These are phyloP conservation scores for Magnolia sinica DNA, from an alignment of 164 flowering plant genomes.

Conservation along the genomic window DNA sequence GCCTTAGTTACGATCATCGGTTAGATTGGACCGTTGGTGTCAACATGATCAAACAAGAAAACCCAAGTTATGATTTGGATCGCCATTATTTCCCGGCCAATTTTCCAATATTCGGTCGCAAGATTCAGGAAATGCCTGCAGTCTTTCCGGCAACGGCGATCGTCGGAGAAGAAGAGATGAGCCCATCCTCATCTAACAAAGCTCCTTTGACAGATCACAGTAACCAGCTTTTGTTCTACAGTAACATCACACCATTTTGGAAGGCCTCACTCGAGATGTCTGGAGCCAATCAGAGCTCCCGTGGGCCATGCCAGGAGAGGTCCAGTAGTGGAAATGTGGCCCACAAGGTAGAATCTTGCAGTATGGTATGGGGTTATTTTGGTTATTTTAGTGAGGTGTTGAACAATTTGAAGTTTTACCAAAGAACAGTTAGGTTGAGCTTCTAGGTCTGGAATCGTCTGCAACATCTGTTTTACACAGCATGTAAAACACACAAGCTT, in stretches of 20 bases:
- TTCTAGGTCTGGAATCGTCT: no score
- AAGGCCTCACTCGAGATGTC: not conserved
- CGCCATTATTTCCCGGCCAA: not conserved
- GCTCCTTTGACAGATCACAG: not conserved
- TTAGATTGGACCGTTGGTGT: not conserved
- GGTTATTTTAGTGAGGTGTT: not conserved
- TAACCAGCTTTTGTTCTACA: conserved; percentile 6
- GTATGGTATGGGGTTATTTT: not conserved
- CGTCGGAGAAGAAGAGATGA: not conserved
- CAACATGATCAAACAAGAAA: conserved; percentile 6
- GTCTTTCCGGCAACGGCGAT: not conserved
- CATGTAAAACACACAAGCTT: not conserved
- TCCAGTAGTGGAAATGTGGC: not conserved
- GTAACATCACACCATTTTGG: not conserved
- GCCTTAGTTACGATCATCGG: not conserved
- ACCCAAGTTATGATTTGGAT: not conserved
- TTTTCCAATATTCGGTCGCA: not conserved
- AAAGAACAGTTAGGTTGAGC: no score
- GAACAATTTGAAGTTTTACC: no score
- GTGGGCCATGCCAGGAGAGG: not conserved
- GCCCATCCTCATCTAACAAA: not conserved
- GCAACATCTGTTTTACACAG: not conserved
- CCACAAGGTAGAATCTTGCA: not conserved
- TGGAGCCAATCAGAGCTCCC: not conserved
- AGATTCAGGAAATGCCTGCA: not conserved